A percentile compares a stretch with the other conserved stretches of the same genome.
phyloP scores from a whole-genome alignment of 2,329 filamentous ascomycete genomes.

The Coniochaeta prunicola region DNA sequence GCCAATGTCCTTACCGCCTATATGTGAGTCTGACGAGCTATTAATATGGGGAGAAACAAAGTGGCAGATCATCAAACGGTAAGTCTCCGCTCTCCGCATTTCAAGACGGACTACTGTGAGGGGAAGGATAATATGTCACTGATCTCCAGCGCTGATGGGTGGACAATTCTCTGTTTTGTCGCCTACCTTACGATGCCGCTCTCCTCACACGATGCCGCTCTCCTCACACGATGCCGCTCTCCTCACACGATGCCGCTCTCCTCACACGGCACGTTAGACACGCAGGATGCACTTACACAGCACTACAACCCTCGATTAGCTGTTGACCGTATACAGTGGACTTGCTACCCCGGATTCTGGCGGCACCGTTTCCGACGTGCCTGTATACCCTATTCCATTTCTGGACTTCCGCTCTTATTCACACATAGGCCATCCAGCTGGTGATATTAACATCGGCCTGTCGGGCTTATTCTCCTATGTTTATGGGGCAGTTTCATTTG shows the following conservation, averaged over 20 bases:
- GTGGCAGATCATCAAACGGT: background rate
- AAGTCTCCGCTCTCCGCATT: background rate
- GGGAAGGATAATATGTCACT: background rate
- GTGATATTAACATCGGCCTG: conserved; percentile 10
- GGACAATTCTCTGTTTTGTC: background rate
- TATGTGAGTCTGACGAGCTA: conserved; percentile 1
- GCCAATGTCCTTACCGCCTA: background rate
- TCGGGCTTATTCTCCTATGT: conserved; percentile 1
- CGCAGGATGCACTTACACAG: background rate
- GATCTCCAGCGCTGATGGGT: background rate
- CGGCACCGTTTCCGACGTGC: background rate
- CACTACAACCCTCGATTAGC: background rate
- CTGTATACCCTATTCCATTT: background rate
- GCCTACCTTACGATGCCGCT: background rate
- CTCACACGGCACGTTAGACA: background rate
- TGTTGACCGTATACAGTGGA: background rate
- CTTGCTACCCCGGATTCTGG: background rate
- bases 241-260: background rate
- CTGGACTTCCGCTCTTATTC: background rate
- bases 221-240: too few species aligned
- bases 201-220: too few species aligned
- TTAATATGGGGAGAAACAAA: conserved; percentile 1
- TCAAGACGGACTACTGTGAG: background rate
- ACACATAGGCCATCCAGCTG: background rate
- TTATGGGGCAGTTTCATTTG: conserved; percentile 10